Evolutionary conservation across 2,329 filamentous ascomycete species (phyloP).

Genomic region (Monilinia fructigena): DNA sequence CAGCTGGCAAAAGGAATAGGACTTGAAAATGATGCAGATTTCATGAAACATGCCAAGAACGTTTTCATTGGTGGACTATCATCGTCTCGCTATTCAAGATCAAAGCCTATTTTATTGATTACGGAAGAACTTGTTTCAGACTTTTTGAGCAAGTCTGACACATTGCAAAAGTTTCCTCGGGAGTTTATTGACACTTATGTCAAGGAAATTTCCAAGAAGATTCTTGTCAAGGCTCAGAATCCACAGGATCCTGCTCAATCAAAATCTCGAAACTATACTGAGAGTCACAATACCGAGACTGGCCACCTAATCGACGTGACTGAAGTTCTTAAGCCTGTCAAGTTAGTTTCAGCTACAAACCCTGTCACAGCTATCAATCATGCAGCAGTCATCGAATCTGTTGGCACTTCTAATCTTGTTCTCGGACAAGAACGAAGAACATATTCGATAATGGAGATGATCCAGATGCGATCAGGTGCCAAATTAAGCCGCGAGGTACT

Average conservation of each 20-base stretch:
- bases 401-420: background rate
- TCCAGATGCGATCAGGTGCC: constrained; percentile 15
- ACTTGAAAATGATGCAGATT: constrained; percentile 17
- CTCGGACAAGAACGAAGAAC: background rate
- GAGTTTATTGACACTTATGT: constrained; percentile 12
- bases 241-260: background rate
- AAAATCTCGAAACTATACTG: background rate
- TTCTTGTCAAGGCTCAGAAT: constrained; percentile 23
- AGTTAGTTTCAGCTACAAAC: background rate
- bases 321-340: background rate
- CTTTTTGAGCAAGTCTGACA: constrained; percentile 16
- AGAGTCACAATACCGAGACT: background rate
- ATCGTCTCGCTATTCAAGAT: constrained; percentile 22
- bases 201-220: constrained; percentile 16
- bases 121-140: constrained; percentile 16
- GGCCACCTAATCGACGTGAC: background rate
- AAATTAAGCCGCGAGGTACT: constrained; percentile 1
- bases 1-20: constrained; percentile 8
- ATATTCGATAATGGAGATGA: constrained; percentile 16
- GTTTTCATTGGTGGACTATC: constrained; percentile 20
- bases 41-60: constrained; percentile 21
- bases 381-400: background rate
- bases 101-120: constrained; percentile 6
- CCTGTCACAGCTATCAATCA: background rate
- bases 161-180: constrained; percentile 10